A percentile compares a stretch with the other conserved stretches of the same genome.
phyloP scores from a whole-genome alignment of 306 rosid species.

The Medicago arabica region DNA sequence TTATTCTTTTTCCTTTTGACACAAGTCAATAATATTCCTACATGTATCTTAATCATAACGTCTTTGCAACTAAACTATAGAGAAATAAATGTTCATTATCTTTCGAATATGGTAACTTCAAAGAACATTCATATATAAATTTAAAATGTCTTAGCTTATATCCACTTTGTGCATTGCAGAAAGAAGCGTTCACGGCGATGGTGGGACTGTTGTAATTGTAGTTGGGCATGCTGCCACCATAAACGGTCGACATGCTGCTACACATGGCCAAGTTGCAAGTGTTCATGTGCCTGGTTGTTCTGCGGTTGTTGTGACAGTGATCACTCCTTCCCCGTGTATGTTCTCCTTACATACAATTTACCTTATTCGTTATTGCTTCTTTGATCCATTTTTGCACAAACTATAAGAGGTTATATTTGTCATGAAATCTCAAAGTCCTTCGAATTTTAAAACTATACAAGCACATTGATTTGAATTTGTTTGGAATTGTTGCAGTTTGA shows the following conservation, averaged over 20 bases:
- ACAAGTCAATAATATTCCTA: conserved; percentile 49
- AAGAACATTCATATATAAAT: background rate
- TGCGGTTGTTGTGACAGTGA: conserved; percentile 48
- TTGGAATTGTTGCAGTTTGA: conserved; percentile 56
- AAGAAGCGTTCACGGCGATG: conserved; percentile 48
- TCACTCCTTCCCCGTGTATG: conserved; percentile 51
- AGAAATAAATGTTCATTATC: background rate
- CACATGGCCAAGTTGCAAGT: conserved; percentile 43
- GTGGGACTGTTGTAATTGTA: conserved; percentile 53
- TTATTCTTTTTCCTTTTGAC: conserved; percentile 49
- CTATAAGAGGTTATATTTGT: background rate
- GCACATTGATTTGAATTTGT: conserved; percentile 31
- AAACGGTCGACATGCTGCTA: conserved; percentile 42
- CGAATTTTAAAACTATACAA: conserved; percentile 9
- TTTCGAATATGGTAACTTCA: background rate
- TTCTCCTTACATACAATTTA: conserved; percentile 22
- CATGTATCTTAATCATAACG: background rate
- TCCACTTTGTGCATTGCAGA: conserved; percentile 59
- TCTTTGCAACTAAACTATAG: conserved; percentile 17
- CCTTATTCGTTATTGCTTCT: conserved; percentile 13
- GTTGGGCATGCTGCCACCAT: conserved; percentile 49
- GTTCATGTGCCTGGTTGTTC: conserved; percentile 51
- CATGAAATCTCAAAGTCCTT: no score
- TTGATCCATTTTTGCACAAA: conserved; percentile 19
- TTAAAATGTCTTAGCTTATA: conserved; percentile 30